Evolutionary conservation across 768 basidiomycete species (phyloP), one percentile per base, ranked within the genome.

Genomic region (Boletus barrowsii): DNA sequence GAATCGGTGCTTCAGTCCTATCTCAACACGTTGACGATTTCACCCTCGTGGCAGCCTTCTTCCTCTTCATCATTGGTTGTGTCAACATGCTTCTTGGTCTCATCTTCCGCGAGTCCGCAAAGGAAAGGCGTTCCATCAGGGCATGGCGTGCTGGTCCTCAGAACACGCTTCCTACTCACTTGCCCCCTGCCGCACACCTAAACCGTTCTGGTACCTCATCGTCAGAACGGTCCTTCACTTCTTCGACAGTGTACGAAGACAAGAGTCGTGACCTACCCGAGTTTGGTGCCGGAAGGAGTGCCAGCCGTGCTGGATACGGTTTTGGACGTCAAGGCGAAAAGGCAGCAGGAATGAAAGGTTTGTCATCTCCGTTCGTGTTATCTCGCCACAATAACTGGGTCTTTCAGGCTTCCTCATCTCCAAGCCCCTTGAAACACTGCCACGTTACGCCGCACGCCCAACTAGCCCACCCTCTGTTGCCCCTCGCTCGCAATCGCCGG

Each of bases 61-160:
- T 96, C 77, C 81, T 96, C 56, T 96, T 96, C 76, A 80, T 91
- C 48, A 65, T 96, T 54, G 93, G 93, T n/a, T 93, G 90, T 71
- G 72, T 96, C 51, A 93, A 96, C 75, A 84, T 93, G 61, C 69
- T 93, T 54, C 76, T 85, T 57, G 88, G 88, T 40, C 79, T 90
- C 60, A 79, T 87, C 67, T 89, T 84, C 78, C 83, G 84, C 51
- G 76, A 79, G 60, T 76, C 75, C 2, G 83, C 81, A 53, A 87
- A 84, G 61, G 55, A 71, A 18, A 84, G 82, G 60, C 82, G 87
- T 18, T 84, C 82, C 52, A 72, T 90, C 61, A 82, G 75, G 17
- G 75, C 79, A 17, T 90, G 87, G 87, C 78, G 81, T 55, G 78
- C 77, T 11, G 76, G 80, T 17, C 69, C 75, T 32, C 65, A 80